Conservation (phyloP, 257 asterid species). For the Solanum infundibuliforme region DNA sequence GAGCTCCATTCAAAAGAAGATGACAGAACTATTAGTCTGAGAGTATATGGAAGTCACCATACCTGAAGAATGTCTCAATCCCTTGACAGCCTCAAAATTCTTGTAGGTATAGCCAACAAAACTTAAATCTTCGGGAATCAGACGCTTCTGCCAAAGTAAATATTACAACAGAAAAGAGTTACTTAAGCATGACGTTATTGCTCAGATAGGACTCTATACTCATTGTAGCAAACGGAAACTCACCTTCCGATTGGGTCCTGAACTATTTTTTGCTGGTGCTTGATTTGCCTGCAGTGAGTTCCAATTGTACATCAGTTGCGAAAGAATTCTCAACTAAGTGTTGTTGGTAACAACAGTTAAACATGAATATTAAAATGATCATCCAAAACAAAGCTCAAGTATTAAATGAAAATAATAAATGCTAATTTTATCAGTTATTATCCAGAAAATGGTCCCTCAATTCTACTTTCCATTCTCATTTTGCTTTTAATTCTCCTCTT, state of each 20-base stretch:
- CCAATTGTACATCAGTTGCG: not conserved
- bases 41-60: slow-evolving; percentile 2
- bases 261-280: slow-evolving; percentile 27
- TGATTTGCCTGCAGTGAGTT: slow-evolving; percentile 48
- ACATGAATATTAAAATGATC: not conserved
- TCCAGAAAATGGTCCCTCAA: not conserved
- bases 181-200: not conserved
- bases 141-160: slow-evolving; percentile 35
- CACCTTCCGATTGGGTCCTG: slow-evolving; percentile 65
- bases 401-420: not conserved
- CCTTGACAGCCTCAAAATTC: slow-evolving; percentile 67
- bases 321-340: not conserved
- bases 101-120: slow-evolving; percentile 84
- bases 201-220: not conserved
- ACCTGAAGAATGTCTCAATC: slow-evolving; percentile 32
- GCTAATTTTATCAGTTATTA: not conserved
- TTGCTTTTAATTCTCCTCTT: not conserved
- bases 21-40: not conserved
- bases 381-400: not conserved
- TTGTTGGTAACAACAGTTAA: not conserved
- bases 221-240: slow-evolving; percentile 1
- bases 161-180: not conserved
- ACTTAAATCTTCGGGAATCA: slow-evolving; percentile 50
- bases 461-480: not conserved
- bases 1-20: slow-evolving; percentile 5